Base-by-base conservation (phyloP, 306 rosid species). In the Acacia acuminata region DNA sequence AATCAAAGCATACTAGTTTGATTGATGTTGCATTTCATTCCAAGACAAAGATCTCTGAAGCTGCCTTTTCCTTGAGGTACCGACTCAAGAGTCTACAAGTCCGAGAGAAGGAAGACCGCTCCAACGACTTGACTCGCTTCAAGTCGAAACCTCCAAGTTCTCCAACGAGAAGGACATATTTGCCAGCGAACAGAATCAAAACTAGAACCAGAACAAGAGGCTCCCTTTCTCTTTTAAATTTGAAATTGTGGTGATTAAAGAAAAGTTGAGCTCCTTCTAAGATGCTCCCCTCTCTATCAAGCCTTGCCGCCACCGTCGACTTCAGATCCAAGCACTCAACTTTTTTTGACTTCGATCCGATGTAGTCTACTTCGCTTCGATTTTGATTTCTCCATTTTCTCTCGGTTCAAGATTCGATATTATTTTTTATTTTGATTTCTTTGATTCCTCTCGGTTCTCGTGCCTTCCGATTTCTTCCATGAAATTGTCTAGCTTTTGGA, bases 11-110 rank as follows among this genome's bases (percentile, higher is more conserved):
- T 81, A 90, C 92, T 91, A 66, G 16, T 84, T 22, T 77, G 81
- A 82, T 87, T 91, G 58, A 61, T 71, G 84, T 38, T 83, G 93
- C 90, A 79, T 73, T 85, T 83, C 83, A 88, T 91, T 17, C 94
- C 97, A 5, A 92, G 94, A 42, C 82, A 85, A 45, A 93, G 91
- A 92, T 95, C 97, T 72, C 90, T 89, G 11, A 89, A 79, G 78
- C 89, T 55, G 36, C 92, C 92, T 2, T 80, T 70, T 88, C 91
- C 80, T 89, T 92, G 65, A 89, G 79, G 45, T 87, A 92, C 53
- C 87, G 95, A 73, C 90, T 85, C 83, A 92, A 70, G 30, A 88
- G 64, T 66, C 77, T 84, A 40, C 97, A 92, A 61, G 89, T 92
- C 82, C 89, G 95, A 72, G 92, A 85, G 82, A 95, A 95, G 15